A percentile compares a stretch with the other conserved stretches of the same genome.
These are phyloP conservation scores for Xerocomus brunneocitrinus DNA, from an alignment of 768 basidiomycete genomes.

Conservation along the genomic window DNA sequence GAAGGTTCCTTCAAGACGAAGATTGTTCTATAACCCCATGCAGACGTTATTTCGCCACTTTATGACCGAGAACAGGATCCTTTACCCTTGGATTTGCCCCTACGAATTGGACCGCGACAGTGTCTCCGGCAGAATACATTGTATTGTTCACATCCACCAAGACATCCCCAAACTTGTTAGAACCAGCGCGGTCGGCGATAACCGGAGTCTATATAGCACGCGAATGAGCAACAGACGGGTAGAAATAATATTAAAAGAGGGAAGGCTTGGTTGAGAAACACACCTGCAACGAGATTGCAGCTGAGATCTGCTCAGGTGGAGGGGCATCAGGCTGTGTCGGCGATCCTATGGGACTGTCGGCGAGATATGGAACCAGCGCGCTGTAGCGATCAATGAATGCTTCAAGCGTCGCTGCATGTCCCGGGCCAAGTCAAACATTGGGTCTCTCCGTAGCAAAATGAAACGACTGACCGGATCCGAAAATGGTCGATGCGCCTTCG, in stretches of 20 bases:
- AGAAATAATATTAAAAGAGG: neutral
- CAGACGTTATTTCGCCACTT: neutral
- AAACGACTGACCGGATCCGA: conserved; percentile 57
- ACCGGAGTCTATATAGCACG: conserved; percentile 47
- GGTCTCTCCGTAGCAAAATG: neutral
- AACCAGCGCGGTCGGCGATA: conserved; percentile 52
- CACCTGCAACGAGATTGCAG: conserved; percentile 67
- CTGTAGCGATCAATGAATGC: conserved; percentile 76
- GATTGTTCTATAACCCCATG: conserved; percentile 54
- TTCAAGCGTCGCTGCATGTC: conserved; percentile 58
- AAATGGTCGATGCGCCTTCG: conserved; percentile 78
- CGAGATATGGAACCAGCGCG: conserved; percentile 59
- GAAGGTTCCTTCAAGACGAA: conserved; percentile 70
- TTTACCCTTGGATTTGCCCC: conserved; percentile 75
- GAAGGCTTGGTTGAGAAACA: neutral
- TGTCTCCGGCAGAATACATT: conserved; percentile 53
- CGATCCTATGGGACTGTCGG: conserved; percentile 39
- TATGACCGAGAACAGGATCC: conserved; percentile 1
- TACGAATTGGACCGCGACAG: conserved; percentile 59
- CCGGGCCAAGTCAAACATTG: neutral
- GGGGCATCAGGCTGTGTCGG: conserved; percentile 57
- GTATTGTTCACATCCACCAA: conserved; percentile 47
- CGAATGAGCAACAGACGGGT: neutral
- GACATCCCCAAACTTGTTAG: conserved; percentile 59
- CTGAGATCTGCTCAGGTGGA: conserved; percentile 57